A percentile compares a stretch with the other conserved stretches of the same genome.
Evolutionary conservation across 1,139 yeast genomes (phyloP).

Genomic region (Yamadazyma mexicana): DNA sequence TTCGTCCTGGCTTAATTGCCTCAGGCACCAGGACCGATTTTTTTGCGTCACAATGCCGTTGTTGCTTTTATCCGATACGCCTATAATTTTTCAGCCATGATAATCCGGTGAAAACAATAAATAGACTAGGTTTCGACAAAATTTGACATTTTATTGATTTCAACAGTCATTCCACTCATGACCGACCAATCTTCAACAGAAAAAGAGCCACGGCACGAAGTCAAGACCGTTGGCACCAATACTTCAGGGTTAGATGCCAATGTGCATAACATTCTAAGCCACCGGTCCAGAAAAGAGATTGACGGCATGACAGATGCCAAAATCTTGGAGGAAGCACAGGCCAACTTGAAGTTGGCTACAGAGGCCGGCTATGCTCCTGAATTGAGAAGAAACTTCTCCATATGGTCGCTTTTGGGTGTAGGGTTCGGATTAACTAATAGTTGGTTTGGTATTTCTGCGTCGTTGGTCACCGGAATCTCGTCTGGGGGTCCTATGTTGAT

Average conservation of each 20-base stretch:
- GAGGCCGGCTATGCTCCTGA: slow-evolving; percentile 40
- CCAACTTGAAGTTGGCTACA: slow-evolving; percentile 30
- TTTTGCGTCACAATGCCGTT: too few relatives aligned
- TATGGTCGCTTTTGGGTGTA: slow-evolving; percentile 58
- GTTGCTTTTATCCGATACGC: too few relatives aligned
- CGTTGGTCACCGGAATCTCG: slow-evolving; percentile 58
- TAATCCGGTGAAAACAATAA: too few relatives aligned
- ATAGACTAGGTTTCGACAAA: too few relatives aligned
- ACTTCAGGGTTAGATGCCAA: background rate
- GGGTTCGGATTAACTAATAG: slow-evolving; percentile 65
- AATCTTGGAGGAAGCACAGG: slow-evolving; percentile 30
- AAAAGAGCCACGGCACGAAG: slow-evolving; percentile 2
- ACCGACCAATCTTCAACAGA: slow-evolving; percentile 5
- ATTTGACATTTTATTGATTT: too few relatives aligned
- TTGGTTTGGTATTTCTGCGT: slow-evolving; percentile 66
- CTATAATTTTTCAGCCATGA: too few relatives aligned
- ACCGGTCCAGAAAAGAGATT: slow-evolving; percentile 4
- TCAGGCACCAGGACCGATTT: too few relatives aligned
- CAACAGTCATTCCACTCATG: background rate
- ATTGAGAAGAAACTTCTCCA: slow-evolving; percentile 48
- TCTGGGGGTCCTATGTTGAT: slow-evolving; percentile 69
- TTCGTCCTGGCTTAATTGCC: too few relatives aligned
- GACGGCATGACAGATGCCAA: slow-evolving; percentile 4
- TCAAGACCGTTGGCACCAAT: background rate
- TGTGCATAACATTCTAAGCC: slow-evolving; percentile 4